Percentiles rank a stretch among this genome's conserved stretches.
These are phyloP conservation scores for Tuber melanosporum DNA, from an alignment of 495 filamentous ascomycete species.

Conservation along the genomic window DNA sequence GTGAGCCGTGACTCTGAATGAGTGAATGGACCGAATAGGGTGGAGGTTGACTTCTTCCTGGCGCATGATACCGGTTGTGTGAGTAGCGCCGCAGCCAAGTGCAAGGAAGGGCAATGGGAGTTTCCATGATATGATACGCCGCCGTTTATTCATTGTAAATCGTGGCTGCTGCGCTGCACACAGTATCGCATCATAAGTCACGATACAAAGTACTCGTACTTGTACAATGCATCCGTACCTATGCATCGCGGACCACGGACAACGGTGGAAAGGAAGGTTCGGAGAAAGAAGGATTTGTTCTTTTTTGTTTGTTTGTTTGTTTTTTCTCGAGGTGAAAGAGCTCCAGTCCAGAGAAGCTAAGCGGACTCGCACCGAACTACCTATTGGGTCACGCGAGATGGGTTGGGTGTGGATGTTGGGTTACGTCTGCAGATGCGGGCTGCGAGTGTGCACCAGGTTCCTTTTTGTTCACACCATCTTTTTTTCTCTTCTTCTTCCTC, in stretches of 20 bases:
- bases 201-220: no score
- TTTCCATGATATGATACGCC: no score
- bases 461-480: conserved; percentile 31
- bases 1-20: neutral
- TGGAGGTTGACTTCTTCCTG: neutral
- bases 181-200: neutral
- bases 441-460: conserved; percentile 33
- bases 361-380: conserved; percentile 20
- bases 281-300: no score
- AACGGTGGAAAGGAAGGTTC: neutral
- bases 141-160: neutral
- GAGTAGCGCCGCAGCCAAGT: no score
- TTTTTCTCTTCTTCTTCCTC: neutral
- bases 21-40: neutral
- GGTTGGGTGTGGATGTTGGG: conserved; percentile 10
- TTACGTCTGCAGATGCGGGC: conserved; percentile 29
- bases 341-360: neutral
- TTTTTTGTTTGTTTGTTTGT: no score
- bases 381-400: conserved; percentile 34
- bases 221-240: no score
- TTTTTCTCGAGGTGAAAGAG: neutral
- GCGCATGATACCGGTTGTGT: no score
- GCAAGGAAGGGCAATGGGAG: no score
- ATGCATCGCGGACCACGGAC: neutral
- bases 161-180: neutral